Base-by-base conservation (phyloP, 306 rosid genomes). In the Medicago arabica region DNA sequence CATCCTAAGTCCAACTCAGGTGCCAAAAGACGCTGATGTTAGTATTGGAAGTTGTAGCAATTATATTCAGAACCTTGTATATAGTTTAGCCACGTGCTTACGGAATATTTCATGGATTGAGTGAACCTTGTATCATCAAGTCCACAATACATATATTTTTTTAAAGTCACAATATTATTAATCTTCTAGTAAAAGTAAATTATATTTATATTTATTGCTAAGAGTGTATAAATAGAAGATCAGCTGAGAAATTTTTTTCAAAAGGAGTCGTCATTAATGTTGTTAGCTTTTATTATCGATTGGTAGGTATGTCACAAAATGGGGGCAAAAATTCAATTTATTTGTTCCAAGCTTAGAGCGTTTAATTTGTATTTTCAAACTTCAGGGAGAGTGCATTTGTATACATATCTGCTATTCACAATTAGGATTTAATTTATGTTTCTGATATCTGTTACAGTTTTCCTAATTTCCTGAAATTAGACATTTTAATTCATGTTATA, bases 391-490 rank as follows among this genome's bases (percentile, higher is more conserved):
- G 40, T 28, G 31, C 3, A 28, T 28, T 28, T 28, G 28, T 25
- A 28, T 28, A 28, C 31, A 28, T 34, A 34, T 34, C 38, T 34
- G 6, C 38, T 34, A 34, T 34, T 34, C 38, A 34, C 7, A 34
- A 55, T 49, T 49, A 31, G 43, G 44, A 55, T 67, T 23, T 23
- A 36, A 55, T 40, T 53, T 39, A 17, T 53, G 23, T 41, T 75
- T 36, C 40, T 17, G 0, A 54, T 40, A 49, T 39, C 10, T 2
- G 40, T 66, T 11, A 38, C 46, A 7, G n/a, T 23, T 76, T 66
- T 67, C 60, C 43, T 44, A 44, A 67, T 28, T 76, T 13, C 28
- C 34, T 16, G 40, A 77, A 28, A 57, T 57, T 57, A 31, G 23
- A 10, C 19, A 18, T 38, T 2, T 3, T 53, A 71, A 36, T 53